A percentile compares a stretch with the other conserved stretches of the same genome.
These are phyloP conservation scores for Serendipita indica DNA, from an alignment of 768 basidiomycete species.

Conservation along the genomic window DNA sequence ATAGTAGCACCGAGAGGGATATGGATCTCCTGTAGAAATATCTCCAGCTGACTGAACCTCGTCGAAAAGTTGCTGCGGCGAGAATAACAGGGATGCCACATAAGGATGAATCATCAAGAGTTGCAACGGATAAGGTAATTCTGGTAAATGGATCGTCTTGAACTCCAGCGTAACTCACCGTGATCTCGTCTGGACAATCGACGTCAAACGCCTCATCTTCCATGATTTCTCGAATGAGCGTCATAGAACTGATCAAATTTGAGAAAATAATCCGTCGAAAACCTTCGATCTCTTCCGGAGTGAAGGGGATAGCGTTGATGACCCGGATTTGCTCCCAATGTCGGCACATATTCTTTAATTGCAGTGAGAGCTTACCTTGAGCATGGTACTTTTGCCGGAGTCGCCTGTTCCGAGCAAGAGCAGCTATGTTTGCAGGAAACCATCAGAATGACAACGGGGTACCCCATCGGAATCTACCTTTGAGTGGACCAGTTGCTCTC, in stretches of 20 bases:
- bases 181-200: constrained; percentile 46
- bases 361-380: constrained; percentile 40
- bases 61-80: constrained; percentile 31
- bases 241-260: constrained; percentile 77
- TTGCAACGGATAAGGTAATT: too few relatives aligned
- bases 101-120: too few relatives aligned
- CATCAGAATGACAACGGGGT: too few relatives aligned
- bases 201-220: constrained; percentile 82
- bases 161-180: too few relatives aligned
- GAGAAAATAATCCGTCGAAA: constrained; percentile 87
- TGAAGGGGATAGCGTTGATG: constrained; percentile 80
- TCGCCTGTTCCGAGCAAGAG: constrained; percentile 86
- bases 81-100: too few relatives aligned
- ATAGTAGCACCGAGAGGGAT: constrained; percentile 50
- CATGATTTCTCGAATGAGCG: constrained; percentile 72
- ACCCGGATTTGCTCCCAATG: constrained; percentile 78
- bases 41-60: constrained; percentile 55
- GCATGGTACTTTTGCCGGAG: constrained; percentile 82
- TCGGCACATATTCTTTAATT: background rate
- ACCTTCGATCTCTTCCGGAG: constrained; percentile 64
- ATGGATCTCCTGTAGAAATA: constrained; percentile 64
- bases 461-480: too few relatives aligned
- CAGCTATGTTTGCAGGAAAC: too few relatives aligned
- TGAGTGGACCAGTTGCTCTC: too few relatives aligned
- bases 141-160: too few relatives aligned